Conservation (phyloP, 805 yeast genomes). For the Candida sphagnicola region DNA sequence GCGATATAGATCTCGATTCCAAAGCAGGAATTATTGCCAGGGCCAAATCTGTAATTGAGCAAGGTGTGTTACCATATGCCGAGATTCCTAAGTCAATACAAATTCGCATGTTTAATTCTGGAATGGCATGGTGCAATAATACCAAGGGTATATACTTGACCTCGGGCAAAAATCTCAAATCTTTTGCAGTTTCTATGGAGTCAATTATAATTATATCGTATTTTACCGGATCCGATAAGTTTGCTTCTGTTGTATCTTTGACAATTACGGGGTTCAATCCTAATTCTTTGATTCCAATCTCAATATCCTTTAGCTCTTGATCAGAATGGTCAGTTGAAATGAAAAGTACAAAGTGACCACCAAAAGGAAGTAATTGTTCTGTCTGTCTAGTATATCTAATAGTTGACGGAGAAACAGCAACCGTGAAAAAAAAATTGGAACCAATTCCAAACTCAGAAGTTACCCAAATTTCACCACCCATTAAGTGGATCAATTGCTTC, state of each 20-base stretch:
- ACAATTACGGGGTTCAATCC: conserved; percentile 63
- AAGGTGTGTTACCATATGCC: conserved; percentile 85
- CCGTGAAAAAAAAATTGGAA: conserved; percentile 77
- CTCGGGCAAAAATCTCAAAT: conserved; percentile 64
- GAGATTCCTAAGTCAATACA: conserved; percentile 85
- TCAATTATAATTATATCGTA: conserved; percentile 84
- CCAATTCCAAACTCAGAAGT: conserved; percentile 77
- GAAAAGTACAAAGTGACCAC: conserved; percentile 64
- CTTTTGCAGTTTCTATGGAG: conserved; percentile 68
- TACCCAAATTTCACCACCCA: conserved; percentile 96
- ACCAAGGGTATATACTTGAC: conserved; percentile 85
- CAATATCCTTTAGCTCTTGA: conserved; percentile 48
- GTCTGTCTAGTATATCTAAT: conserved; percentile 59
- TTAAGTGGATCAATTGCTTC: conserved; percentile 77
- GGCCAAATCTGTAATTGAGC: conserved; percentile 76
- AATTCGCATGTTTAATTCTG: conserved; percentile 72
- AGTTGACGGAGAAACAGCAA: conserved; percentile 70
- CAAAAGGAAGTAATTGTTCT: conserved; percentile 69
- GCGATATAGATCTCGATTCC: conserved; percentile 76
- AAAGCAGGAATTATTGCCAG: conserved; percentile 81
- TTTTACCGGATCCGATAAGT: conserved; percentile 51
- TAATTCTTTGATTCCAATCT: conserved; percentile 47
- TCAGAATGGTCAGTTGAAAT: conserved; percentile 61
- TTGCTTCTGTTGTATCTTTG: conserved; percentile 52
- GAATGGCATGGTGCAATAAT: conserved; percentile 68